These are phyloP conservation scores for Lumnitzera racemosa DNA, from an alignment of 345 rosid species.

Conservation along the genomic window DNA sequence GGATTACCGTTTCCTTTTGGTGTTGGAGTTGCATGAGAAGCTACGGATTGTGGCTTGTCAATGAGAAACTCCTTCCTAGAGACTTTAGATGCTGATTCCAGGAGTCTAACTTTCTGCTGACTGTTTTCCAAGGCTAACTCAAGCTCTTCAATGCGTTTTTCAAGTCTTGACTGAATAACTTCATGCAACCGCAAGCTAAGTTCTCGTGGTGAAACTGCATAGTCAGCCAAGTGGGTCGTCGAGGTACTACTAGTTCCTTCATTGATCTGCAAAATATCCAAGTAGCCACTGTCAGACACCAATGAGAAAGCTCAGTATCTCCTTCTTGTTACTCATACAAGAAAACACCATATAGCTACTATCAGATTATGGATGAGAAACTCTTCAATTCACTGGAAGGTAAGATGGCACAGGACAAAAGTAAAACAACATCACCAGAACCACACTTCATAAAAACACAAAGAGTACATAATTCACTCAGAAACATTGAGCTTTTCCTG, in stretches of 20 bases:
- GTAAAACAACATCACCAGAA: too few species aligned
- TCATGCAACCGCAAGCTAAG: slow-evolving; percentile 62
- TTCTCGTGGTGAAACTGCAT: slow-evolving; percentile 69
- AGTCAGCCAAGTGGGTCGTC: slow-evolving; percentile 43
- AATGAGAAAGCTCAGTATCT: too few species aligned
- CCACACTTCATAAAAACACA: too few species aligned
- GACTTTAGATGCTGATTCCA: slow-evolving; percentile 39
- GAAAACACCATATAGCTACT: too few species aligned
- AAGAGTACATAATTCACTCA: too few species aligned
- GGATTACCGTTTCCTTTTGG: slow-evolving; percentile 10
- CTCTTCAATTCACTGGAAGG: too few species aligned
- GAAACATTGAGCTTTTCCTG: too few species aligned
- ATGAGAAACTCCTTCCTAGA: slow-evolving; percentile 25
- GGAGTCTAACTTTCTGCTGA: slow-evolving; percentile 47
- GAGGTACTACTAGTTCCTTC: slow-evolving; percentile 46
- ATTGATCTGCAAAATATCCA: background rate
- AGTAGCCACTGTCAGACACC: too few species aligned
- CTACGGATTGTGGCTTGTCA: slow-evolving; percentile 17
- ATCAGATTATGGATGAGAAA: too few species aligned
- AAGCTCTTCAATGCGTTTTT: slow-evolving; percentile 58
- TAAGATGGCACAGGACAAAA: too few species aligned
- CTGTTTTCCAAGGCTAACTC: slow-evolving; percentile 69
- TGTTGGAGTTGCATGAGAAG: slow-evolving; percentile 18
- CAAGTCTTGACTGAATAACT: slow-evolving; percentile 60
- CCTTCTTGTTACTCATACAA: too few species aligned